Percentiles rank a stretch among this genome's conserved stretches.
These are phyloP conservation scores for Rhynchospora pubera DNA, from an alignment of 176 grass and related monocot species.

Conservation along the genomic window DNA sequence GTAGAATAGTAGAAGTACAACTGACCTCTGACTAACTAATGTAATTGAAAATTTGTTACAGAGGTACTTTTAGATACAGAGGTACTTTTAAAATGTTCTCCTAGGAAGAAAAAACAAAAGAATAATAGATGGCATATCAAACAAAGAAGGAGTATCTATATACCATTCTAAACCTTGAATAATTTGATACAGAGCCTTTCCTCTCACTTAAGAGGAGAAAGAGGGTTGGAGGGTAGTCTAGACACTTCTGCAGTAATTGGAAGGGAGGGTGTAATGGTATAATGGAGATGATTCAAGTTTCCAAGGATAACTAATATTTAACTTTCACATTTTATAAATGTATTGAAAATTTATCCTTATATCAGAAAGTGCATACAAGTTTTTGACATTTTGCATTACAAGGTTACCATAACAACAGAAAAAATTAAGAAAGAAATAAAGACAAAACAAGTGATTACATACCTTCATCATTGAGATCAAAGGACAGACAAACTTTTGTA, in stretches of 20 bases:
- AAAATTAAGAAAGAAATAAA: background rate
- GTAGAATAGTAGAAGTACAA: background rate
- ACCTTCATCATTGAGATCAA: slow-evolving; percentile 42
- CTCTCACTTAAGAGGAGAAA: background rate
- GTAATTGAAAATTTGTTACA: background rate
- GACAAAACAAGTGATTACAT: background rate
- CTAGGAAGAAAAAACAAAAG: background rate
- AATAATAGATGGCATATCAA: background rate
- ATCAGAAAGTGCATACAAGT: background rate
- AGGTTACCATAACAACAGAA: background rate
- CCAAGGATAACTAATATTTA: background rate
- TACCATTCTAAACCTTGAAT: background rate
- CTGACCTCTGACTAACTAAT: background rate
- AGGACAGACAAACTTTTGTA: slow-evolving; percentile 5
- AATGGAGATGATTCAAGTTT: background rate
- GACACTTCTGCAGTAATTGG: background rate
- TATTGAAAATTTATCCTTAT: background rate
- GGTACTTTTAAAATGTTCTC: background rate
- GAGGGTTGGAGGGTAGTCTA: background rate
- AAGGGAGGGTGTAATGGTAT: background rate
- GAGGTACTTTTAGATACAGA: background rate
- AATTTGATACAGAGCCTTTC: background rate
- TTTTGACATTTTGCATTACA: background rate
- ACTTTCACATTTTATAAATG: background rate
- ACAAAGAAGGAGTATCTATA: background rate